A percentile compares a stretch with the other conserved stretches of the same genome.
These are phyloP conservation scores for Gastrodia elata DNA, from an alignment of 106 monocot species.

Conservation along the genomic window DNA sequence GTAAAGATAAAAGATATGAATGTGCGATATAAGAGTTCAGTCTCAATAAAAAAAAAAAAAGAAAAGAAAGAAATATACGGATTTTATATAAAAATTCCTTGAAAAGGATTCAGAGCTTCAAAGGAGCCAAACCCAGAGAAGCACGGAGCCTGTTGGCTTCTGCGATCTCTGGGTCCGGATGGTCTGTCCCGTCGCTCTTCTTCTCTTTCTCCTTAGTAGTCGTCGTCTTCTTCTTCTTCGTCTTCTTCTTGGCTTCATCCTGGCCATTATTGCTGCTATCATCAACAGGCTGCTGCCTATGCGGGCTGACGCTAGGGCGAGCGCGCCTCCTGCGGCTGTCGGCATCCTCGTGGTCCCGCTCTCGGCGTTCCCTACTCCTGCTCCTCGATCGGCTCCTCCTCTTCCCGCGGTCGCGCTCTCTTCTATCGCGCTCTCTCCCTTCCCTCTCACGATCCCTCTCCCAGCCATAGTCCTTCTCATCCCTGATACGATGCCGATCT, in stretches of 20 bases:
- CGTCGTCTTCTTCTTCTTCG: conserved; percentile 76
- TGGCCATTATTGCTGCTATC: conserved; percentile 8
- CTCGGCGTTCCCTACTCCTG: conserved; percentile 65
- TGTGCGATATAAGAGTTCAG: too few relatives aligned
- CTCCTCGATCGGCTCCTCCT: conserved; percentile 73
- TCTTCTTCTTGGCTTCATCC: conserved; percentile 54
- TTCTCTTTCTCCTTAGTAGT: too few relatives aligned
- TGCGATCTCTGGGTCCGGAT: conserved; percentile 82
- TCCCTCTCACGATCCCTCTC: conserved; percentile 66
- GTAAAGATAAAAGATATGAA: too few relatives aligned
- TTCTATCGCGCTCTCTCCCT: conserved; percentile 61
- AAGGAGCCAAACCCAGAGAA: conserved; percentile 67
- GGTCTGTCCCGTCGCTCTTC: conserved; percentile 80
- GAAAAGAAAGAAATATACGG: too few relatives aligned
- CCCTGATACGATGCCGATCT: conserved; percentile 37
- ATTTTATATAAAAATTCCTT: too few relatives aligned
- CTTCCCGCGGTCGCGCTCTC: conserved; percentile 64
- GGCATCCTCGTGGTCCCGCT: conserved; percentile 62
- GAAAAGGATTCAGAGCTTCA: conserved; percentile 19
- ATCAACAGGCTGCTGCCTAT: conserved; percentile 25
- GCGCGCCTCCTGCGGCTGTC: conserved; percentile 60
- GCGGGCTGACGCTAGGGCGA: conserved; percentile 45
- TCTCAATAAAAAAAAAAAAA: too few relatives aligned
- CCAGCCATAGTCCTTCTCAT: conserved; percentile 26
- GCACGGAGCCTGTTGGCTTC: conserved; percentile 82